Percentiles rank a stretch among this genome's conserved stretches.
Conservation (phyloP, 2,329 filamentous ascomycete genomes). For the Fusarium proliferatum region DNA sequence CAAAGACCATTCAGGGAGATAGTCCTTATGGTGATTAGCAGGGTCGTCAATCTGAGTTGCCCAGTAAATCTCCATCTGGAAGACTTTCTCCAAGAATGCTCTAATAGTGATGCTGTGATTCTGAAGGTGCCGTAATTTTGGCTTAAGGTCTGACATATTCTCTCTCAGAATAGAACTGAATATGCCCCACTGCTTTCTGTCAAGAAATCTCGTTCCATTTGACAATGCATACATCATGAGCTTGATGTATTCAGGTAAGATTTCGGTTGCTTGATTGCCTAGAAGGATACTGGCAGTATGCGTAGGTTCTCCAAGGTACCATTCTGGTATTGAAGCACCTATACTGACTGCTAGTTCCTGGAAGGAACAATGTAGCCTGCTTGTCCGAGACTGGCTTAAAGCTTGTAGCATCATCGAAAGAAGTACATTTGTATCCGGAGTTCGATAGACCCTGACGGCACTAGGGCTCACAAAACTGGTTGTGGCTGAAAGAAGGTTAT, state of each 20-base stretch:
- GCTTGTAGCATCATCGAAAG: background rate
- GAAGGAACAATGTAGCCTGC: background rate
- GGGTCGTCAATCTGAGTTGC: background rate
- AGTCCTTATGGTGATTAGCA: background rate
- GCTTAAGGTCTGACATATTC: background rate
- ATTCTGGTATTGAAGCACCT: background rate
- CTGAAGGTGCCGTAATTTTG: background rate
- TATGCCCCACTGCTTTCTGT: background rate
- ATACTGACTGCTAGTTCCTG: background rate
- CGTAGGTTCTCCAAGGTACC: background rate
- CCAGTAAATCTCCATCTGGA: background rate
- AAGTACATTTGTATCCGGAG: background rate
- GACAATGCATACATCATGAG: background rate
- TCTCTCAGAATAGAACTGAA: background rate
- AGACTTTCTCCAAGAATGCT: background rate
- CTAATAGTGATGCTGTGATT: background rate
- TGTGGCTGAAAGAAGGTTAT: background rate
- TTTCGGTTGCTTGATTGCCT: background rate
- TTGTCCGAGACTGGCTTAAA: background rate
- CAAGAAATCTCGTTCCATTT: background rate
- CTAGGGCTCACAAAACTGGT: background rate
- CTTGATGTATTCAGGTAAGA: background rate
- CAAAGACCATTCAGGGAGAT: background rate
- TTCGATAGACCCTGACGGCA: background rate
- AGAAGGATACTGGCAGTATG: background rate